Evolutionary conservation across 164 flowering plant genomes (phyloP).

Genomic region (Taxillus chinensis): DNA sequence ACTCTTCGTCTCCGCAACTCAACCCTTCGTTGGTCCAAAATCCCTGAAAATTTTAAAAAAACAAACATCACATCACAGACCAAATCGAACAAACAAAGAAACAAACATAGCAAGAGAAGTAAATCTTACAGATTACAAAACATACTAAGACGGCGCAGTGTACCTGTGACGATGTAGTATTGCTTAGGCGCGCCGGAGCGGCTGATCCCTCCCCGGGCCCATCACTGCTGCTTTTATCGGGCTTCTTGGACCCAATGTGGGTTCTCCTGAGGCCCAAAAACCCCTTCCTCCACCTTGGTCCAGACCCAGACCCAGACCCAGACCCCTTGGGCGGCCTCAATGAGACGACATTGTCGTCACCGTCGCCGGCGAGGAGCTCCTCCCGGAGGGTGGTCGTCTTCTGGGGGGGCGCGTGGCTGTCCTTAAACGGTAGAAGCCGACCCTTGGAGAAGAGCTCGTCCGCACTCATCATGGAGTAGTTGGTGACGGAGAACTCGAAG

Average conservation of each 20-base stretch:
- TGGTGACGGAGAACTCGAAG: neutral
- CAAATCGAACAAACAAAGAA: no score
- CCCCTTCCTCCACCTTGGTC: neutral
- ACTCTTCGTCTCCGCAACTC: no score
- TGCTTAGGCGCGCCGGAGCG: no score
- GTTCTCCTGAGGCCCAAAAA: neutral
- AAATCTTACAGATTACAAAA: no score
- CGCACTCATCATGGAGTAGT: neutral
- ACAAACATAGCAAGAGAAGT: no score
- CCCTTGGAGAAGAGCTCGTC: conserved; percentile 1
- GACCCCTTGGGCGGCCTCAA: conserved; percentile 1
- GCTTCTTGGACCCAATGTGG: conserved; percentile 1
- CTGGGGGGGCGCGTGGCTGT: neutral
- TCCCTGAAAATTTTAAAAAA: no score
- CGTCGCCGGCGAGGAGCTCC: conserved; percentile 1
- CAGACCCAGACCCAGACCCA: neutral
- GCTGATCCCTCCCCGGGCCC: neutral
- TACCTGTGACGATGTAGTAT: no score
- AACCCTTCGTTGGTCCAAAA: no score
- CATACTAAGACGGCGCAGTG: no score
- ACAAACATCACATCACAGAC: no score
- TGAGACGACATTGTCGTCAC: neutral
- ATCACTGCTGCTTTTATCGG: neutral
- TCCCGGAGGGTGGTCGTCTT: neutral
- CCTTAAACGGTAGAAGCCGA: neutral